Evolutionary conservation across 306 rosid genomes (phyloP).

Genomic region (Pterocarpus macrocarpus): DNA sequence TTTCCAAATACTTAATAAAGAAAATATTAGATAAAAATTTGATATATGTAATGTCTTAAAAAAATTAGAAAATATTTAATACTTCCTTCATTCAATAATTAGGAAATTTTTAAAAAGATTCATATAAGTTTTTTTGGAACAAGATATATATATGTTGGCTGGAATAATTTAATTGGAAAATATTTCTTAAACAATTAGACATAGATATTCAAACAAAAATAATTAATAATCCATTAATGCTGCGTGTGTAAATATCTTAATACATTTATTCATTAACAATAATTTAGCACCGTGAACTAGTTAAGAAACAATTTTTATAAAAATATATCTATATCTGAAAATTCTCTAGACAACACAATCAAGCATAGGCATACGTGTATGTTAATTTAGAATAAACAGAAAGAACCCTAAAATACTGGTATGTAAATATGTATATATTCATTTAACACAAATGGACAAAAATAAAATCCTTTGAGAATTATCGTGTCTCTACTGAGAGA

Average conservation of each 20-base stretch:
- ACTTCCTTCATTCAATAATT: too few species aligned
- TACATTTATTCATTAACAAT: too few species aligned
- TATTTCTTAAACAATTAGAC: not conserved
- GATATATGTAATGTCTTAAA: too few species aligned
- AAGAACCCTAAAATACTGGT: not conserved
- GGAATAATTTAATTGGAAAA: not conserved
- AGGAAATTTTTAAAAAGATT: too few species aligned
- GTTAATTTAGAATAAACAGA: not conserved
- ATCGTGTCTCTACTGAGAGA: not conserved
- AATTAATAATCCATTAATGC: not conserved
- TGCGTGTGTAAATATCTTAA: not conserved
- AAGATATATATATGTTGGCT: not conserved
- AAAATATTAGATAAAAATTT: too few species aligned
- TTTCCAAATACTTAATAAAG: too few species aligned
- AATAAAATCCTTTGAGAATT: not conserved
- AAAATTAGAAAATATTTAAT: too few species aligned
- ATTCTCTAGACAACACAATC: not conserved
- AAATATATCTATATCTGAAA: not conserved
- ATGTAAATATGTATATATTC: not conserved
- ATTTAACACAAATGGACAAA: not conserved
- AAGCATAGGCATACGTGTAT: not conserved
- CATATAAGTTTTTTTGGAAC: too few species aligned
- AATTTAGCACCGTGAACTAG: not conserved
- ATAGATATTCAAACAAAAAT: too few species aligned
- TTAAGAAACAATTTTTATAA: not conserved